These are phyloP conservation scores for Epipyxis sp. DNA, from an alignment of 108 stramenopile species.

Conservation along the genomic window DNA sequence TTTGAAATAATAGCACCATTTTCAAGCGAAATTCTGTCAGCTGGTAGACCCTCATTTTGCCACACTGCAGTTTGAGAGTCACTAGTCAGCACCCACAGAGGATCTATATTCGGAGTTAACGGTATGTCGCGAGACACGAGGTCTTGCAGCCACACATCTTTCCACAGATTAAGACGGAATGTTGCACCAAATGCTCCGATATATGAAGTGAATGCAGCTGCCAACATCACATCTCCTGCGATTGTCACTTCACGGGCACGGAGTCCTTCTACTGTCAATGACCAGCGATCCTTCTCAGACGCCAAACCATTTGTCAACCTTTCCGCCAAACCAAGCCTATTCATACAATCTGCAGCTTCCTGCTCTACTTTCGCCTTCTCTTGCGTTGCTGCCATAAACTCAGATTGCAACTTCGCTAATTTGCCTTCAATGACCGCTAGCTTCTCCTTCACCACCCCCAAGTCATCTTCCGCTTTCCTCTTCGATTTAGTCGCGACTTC, in stretches of 20 bases:
- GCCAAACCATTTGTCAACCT: conserved; percentile 23
- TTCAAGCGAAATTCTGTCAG: conserved; percentile 25
- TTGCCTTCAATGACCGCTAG: conserved; percentile 20
- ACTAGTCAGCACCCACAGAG: conserved; percentile 6
- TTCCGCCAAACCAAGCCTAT: conserved; percentile 17
- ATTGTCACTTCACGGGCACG: conserved; percentile 3
- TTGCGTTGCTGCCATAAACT: conserved; percentile 18
- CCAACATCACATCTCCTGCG: conserved; percentile 30
- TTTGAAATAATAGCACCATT: conserved; percentile 32
- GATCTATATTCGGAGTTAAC: conserved; percentile 13
- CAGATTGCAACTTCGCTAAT: conserved; percentile 22
- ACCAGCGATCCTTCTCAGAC: conserved; percentile 19
- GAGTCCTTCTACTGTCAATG: not conserved
- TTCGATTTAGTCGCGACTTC: conserved; percentile 34
- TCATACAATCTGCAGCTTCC: conserved; percentile 16
- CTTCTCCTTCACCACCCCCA: conserved; percentile 30
- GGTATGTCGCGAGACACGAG: conserved; percentile 1
- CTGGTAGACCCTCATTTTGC: conserved; percentile 30
- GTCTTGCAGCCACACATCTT: conserved; percentile 15
- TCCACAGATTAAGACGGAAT: conserved; percentile 22
- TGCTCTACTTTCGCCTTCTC: conserved; percentile 19
- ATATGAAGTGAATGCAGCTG: conserved; percentile 18
- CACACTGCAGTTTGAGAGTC: conserved; percentile 19
- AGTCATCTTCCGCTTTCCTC: conserved; percentile 28
- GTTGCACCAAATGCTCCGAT: conserved; percentile 18